Evolutionary conservation across 345 rosid genomes (phyloP).

Genomic region (Noccaea bulbosa): DNA sequence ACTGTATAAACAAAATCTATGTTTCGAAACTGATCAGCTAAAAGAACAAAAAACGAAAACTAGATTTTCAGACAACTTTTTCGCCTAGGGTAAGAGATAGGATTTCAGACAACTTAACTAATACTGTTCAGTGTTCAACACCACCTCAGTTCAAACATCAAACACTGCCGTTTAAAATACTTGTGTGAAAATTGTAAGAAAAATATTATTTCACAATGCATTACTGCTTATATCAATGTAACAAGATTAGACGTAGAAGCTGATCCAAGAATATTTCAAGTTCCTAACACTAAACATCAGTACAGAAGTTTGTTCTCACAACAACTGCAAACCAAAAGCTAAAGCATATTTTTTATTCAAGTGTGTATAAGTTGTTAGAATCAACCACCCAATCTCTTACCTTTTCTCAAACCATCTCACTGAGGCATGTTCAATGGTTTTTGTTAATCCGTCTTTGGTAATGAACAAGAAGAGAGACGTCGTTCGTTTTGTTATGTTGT

Average conservation of each 20-base stretch:
- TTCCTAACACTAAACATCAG: slow-evolving; percentile 31
- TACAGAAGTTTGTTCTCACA: slow-evolving; percentile 18
- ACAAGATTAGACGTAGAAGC: slow-evolving; percentile 11
- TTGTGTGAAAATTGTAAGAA: not conserved
- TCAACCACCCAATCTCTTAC: slow-evolving; percentile 16
- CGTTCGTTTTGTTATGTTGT: slow-evolving; percentile 16
- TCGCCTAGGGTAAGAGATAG: not conserved
- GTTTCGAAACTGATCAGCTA: not conserved
- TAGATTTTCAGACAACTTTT: not conserved
- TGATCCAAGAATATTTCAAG: slow-evolving; percentile 22
- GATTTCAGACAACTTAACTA: not conserved
- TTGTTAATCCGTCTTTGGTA: slow-evolving; percentile 4
- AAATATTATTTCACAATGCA: slow-evolving; percentile 4
- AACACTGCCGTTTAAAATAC: not conserved
- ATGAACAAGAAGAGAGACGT: slow-evolving; percentile 17
- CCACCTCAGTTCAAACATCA: not conserved
- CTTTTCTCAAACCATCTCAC: slow-evolving; percentile 9
- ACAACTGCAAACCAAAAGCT: slow-evolving; percentile 28
- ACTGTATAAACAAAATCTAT: not conserved
- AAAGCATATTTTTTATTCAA: slow-evolving; percentile 29
- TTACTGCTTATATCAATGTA: slow-evolving; percentile 6
- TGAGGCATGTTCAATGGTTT: slow-evolving; percentile 6
- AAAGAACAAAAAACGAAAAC: slow-evolving; percentile 8
- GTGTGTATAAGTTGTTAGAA: slow-evolving; percentile 41
- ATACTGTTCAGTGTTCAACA: not conserved